A percentile compares a stretch with the other conserved stretches of the same genome.
These are phyloP conservation scores for Ogataea paradorogensis DNA, from an alignment of 805 yeast genomes.

Conservation along the genomic window DNA sequence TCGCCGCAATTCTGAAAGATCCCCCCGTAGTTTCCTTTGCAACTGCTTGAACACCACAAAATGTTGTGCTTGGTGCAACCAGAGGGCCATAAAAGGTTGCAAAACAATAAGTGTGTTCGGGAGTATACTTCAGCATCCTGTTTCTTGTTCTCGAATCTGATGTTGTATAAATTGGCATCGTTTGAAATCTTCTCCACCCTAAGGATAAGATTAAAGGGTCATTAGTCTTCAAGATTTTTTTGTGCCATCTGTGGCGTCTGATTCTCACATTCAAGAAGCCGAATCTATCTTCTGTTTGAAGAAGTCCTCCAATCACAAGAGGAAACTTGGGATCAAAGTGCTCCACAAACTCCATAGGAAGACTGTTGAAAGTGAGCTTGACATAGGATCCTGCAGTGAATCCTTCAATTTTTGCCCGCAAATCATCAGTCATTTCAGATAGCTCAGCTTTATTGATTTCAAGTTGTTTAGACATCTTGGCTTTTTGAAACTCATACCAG, in stretches of 20 bases:
- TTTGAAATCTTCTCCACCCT: conserved; percentile 99
- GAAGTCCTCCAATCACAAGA: conserved; percentile 82
- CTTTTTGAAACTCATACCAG: conserved; percentile 97
- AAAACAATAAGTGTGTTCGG: conserved; percentile 95
- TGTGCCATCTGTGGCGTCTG: conserved; percentile 99
- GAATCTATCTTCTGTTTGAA: conserved; percentile 87
- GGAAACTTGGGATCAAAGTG: conserved; percentile 86
- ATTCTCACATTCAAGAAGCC: conserved; percentile 91
- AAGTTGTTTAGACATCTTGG: conserved; percentile 92
- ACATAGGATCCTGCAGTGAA: conserved; percentile 92
- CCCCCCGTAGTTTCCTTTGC: conserved; percentile 83
- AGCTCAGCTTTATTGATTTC: conserved; percentile 87
- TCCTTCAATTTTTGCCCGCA: conserved; percentile 84
- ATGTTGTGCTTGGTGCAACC: conserved; percentile 96
- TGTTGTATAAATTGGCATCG: conserved; percentile 92
- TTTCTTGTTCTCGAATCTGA: conserved; percentile 97
- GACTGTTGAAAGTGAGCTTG: conserved; percentile 71
- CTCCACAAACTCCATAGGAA: conserved; percentile 89
- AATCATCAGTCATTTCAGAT: conserved; percentile 69
- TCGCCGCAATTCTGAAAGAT: conserved; percentile 91
- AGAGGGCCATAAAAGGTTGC: conserved; percentile 97
- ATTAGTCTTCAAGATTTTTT: conserved; percentile 88
- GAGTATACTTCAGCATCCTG: conserved; percentile 96
- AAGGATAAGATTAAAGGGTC: conserved; percentile 91
- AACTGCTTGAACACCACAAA: conserved; percentile 90